Percentiles rank a stretch among this genome's conserved stretches.
Conservation (phyloP, 148 eudicot genomes). For the Euryodendron excelsum region DNA sequence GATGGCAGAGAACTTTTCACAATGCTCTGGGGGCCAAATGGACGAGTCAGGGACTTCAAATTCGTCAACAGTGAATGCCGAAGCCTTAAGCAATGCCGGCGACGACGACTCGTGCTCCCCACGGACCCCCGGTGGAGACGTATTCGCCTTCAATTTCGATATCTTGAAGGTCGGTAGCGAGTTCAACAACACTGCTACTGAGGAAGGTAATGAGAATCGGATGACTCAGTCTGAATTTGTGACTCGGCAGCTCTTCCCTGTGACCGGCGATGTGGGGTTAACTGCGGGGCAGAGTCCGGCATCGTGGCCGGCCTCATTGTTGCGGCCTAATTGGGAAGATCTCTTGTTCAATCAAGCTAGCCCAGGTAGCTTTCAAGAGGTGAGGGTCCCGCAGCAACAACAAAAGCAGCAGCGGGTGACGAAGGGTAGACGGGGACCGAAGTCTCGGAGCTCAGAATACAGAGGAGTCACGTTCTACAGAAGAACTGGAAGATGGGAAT, state of each 20-base stretch:
- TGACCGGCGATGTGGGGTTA: constrained; percentile 14
- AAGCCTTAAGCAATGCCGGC: constrained; percentile 32
- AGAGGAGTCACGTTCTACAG: constrained; percentile 71
- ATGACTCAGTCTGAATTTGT: constrained; percentile 20
- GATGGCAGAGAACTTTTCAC: background rate
- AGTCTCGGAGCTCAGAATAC: constrained; percentile 68
- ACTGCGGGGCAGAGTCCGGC: background rate
- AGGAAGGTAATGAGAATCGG: background rate
- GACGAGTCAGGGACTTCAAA: constrained; percentile 36
- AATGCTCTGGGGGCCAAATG: constrained; percentile 17
- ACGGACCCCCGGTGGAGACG: constrained; percentile 17
- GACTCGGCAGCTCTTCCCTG: constrained; percentile 54
- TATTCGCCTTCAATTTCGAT: constrained; percentile 33
- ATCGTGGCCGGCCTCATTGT: constrained; percentile 6
- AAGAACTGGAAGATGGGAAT: constrained; percentile 79
- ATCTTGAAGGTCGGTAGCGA: constrained; percentile 31
- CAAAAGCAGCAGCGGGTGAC: constrained; percentile 30
- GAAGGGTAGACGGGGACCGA: constrained; percentile 73
- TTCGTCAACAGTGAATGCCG: constrained; percentile 43
- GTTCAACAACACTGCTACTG: background rate
- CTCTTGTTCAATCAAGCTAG: constrained; percentile 25
- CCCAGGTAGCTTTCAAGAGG: constrained; percentile 19
- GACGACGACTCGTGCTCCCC: constrained; percentile 42
- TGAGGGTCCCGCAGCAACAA: constrained; percentile 22
- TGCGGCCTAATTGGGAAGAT: constrained; percentile 18